Percentiles rank a stretch among this genome's conserved stretches.
Conservation (phyloP, 352 stramenopile genomes). For the Phytophthora chlamydospora region DNA sequence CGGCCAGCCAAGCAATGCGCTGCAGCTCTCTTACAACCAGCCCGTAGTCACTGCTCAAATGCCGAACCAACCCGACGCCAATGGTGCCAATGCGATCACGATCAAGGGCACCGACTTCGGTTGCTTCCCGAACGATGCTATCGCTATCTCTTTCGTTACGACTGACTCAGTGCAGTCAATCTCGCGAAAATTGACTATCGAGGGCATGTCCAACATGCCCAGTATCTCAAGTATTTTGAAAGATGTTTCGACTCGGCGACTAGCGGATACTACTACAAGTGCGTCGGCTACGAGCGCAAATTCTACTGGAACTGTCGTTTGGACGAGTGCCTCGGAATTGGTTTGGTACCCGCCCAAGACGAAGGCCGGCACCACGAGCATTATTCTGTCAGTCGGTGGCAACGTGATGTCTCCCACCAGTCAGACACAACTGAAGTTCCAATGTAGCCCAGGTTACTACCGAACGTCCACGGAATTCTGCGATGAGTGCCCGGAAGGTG, state of each 20-base stretch:
- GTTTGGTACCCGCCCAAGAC: conserved; percentile 69
- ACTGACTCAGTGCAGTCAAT: conserved; percentile 22
- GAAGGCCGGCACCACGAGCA: conserved; percentile 54
- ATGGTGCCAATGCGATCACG: conserved; percentile 62
- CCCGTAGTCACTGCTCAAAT: conserved; percentile 61
- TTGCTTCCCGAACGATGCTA: conserved; percentile 65
- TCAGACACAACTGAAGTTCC: conserved; percentile 69
- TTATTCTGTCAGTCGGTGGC: conserved; percentile 61
- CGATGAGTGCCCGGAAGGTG: conserved; percentile 55
- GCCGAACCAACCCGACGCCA: conserved; percentile 70
- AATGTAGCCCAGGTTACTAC: conserved; percentile 66
- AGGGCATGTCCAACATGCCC: not conserved
- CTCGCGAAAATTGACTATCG: conserved; percentile 14
- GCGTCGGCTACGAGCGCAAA: conserved; percentile 14
- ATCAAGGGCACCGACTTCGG: conserved; percentile 71
- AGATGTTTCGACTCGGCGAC: conserved; percentile 2
- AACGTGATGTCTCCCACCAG: conserved; percentile 63
- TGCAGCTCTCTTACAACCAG: conserved; percentile 66
- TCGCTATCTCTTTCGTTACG: conserved; percentile 52
- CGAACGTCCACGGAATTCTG: conserved; percentile 51
- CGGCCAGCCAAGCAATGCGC: conserved; percentile 51
- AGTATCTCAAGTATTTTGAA: conserved; percentile 6
- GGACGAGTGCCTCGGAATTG: conserved; percentile 55
- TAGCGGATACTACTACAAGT: conserved; percentile 21
- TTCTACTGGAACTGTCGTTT: conserved; percentile 43